Evolutionary conservation across 805 yeast genomes (phyloP).

Genomic region (Myxozyma geophila): DNA sequence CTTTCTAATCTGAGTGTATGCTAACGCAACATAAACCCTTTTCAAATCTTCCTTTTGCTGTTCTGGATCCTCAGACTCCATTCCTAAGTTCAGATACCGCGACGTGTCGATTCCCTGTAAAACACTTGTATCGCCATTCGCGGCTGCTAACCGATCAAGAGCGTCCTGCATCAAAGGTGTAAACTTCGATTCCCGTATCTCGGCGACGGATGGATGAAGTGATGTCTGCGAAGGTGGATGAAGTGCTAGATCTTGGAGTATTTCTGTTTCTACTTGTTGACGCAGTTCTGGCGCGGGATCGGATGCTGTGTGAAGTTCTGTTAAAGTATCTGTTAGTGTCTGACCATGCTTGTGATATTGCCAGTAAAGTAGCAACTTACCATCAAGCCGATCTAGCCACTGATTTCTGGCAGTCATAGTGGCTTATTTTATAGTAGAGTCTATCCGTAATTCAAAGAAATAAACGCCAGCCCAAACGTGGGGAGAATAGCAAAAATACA

Average conservation of each 20-base stretch:
- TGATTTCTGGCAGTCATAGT: constrained; percentile 19
- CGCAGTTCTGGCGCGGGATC: constrained; percentile 31
- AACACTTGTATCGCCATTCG: constrained; percentile 7
- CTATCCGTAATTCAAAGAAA: background rate
- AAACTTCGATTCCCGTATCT: constrained; percentile 5
- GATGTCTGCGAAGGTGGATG: constrained; percentile 22
- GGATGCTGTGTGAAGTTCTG: constrained; percentile 31
- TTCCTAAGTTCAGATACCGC: constrained; percentile 38
- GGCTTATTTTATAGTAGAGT: background rate
- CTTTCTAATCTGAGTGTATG: constrained; percentile 39
- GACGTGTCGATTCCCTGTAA: constrained; percentile 39
- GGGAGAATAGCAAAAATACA: background rate
- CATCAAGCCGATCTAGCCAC: constrained; percentile 26
- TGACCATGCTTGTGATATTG: background rate
- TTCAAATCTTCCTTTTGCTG: constrained; percentile 26
- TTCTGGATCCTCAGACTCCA: constrained; percentile 31
- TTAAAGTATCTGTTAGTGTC: background rate
- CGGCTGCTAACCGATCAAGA: constrained; percentile 10
- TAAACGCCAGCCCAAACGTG: background rate
- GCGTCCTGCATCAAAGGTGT: constrained; percentile 20
- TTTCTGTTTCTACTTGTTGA: constrained; percentile 17
- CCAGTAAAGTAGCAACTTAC: constrained; percentile 34
- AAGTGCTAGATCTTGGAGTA: constrained; percentile 23
- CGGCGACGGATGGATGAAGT: constrained; percentile 22
- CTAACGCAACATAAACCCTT: constrained; percentile 40